Evolutionary conservation across 371 early-diverging fungal genomes (phyloP), one percentile per base, ranked within the genome.

Genomic region (Caulochytrium protostelioides): DNA sequence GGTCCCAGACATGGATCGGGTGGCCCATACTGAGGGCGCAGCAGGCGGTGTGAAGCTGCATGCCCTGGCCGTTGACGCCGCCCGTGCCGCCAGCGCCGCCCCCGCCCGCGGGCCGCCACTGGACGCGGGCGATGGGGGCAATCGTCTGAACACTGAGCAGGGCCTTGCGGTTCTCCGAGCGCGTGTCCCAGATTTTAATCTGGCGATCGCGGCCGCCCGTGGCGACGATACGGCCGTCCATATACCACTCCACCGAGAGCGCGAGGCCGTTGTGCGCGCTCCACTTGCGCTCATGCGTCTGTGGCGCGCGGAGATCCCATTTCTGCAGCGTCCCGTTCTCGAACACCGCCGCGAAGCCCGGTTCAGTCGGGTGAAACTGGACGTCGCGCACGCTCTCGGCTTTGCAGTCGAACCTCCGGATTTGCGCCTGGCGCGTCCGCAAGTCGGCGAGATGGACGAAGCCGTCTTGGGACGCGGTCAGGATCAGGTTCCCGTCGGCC

Each of bases 141-240:
- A 76, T 77, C 1, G 79, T 81, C 21, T 71, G 70, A 6, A 86
- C 74, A 0, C 49, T 56, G 27, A 68, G 57, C 1, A 64, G 33
- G 4, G 81, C 72, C 22, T 72, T 52, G 22, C 76, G 43, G 29
- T 49, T 64, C 16, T 77, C 79, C 2, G 65, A 53, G n/a, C 64
- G 67, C 58, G 69, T 69, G 42, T 80, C 79, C 83, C 83, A 85
- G 6, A 81, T 72, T 57, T 86, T 80, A 42, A 86, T 82, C 6
- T 69, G 61, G 34, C 71, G 71, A 39, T 86, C 87, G 16, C 82
- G 46, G 1, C 87, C 83, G 6, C 83, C 83, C 34, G 71, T 79
- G 0, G 83, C 87, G 1, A 83, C 47, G 21, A 62, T 54, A 7
- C 66, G 52, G 0, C 87, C 87, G 30, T 62, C 67, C 0, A 74